Base-by-base conservation (phyloP, 139 green algal genomes). In the Microglena sp. region DNA sequence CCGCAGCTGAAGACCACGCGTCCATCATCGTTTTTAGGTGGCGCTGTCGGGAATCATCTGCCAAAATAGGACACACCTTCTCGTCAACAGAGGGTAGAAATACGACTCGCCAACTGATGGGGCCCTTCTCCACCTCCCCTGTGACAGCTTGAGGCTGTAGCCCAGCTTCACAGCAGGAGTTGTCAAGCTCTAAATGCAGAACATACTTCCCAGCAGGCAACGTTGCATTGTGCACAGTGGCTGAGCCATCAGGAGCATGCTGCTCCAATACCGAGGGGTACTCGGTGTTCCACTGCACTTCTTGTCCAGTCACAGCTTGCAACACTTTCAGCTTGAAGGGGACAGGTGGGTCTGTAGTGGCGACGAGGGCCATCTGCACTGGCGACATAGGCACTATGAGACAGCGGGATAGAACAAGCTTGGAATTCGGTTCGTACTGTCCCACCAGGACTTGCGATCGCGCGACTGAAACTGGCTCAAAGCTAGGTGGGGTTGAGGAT, bases 191-290 rank as follows among this genome's bases (percentile, higher is more conserved):
- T 45, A 70, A 33, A 5, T 57, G 32, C n/a, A 78, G 24, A 21
- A 86, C 62, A 64, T 81, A 82, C 55, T 79, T 79, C 3, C 79
- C 79, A 6, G 79, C 55, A 28, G 45, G 29, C 28, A 86, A 40
- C 26, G 24, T 31, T 3, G 74, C 3, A 55, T 71, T 71, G 11
- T 68, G 55, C 29, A 86, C 32, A 32, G 28, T 43, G 40, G 55
- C 7, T 2, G 2, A 31, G 29, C 29, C 30, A 18, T 55, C 43
- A n/a, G 26, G 30, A 8, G 33, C 35, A 27, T 34, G 27, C 26
- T 5, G 27, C 57, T 59, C 11, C 15, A 69, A 43, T 0, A 75
- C 22, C 27, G 70, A 8, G 4, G 66, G 63, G 64, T 79, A 81
- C 18, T 44, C 27, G 0, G 36, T 45, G 5, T 35, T 44, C 75